Evolutionary conservation across 1,139 yeast genomes (phyloP), one percentile per base, ranked within the genome.

Genomic region (Pneumocystis sp.): DNA sequence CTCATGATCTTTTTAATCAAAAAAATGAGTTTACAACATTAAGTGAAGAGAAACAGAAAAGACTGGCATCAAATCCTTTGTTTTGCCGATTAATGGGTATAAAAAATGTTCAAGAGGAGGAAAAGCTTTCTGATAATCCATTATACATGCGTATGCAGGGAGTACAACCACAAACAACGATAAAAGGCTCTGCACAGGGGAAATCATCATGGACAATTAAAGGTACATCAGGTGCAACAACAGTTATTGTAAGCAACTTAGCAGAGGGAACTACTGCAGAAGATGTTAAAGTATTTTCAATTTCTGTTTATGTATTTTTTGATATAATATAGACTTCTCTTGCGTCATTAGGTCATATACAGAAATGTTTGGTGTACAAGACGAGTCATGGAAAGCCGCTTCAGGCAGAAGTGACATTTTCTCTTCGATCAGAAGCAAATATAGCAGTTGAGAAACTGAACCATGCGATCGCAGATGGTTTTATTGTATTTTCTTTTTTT

Each of bases 251-350:
- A 21, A 40, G 61, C 15, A 70, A 70, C 61, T 63, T 70, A 17
- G 71, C 71, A 8, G 50, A 62, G 12, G 71, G 71, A 17, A 70
- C 71, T 8, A 66, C 71, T 12, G 66, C 63, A 6, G 66, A 61
- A 15, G 71, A 70, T 31, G 64, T 70, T n/a, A 63, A 25, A 44
- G 66, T 67, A 50, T 69, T 66, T 59, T 42, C 17, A 2, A 40
- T 17, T 2, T 15, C 3, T 40, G n/a, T 40, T 15, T 40, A 42
- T 61, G 25, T 35, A 44, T 69, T 17, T 68, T 67, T 10, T 64
- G 59, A 8, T 61, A 34, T 21, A 10, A 50, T 42, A 4, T 56
- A 63, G 37, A 25, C 45, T 12, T 35, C 40, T 29, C 34, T 59
- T 39, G 37, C 40, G n/a, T 21, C 65, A 8, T 35, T 34, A 42